phyloP scores from a whole-genome alignment of 1,284 basidiomycete genomes.

The Amylostereum areolatum region DNA sequence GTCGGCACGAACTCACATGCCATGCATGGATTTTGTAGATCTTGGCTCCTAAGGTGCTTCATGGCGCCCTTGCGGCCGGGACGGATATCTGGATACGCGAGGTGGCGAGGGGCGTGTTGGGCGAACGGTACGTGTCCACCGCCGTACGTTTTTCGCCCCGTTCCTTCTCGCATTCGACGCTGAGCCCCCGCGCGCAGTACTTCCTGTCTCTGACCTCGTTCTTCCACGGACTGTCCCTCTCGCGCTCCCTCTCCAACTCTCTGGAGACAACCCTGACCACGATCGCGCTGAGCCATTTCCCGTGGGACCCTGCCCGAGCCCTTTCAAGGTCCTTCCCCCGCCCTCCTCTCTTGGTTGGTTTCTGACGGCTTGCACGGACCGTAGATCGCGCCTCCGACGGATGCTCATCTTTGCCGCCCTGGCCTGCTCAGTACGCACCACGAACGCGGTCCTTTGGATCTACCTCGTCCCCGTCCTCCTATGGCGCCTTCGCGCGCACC shows the following conservation, averaged over 20 bases:
- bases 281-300: constrained; percentile 77
- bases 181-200: no score
- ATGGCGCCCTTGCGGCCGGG: constrained; percentile 74
- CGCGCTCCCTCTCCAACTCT: constrained; percentile 90
- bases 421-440: constrained; percentile 80
- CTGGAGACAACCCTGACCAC: constrained; percentile 85
- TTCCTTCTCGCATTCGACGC: no score
- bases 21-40: no score
- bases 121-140: constrained; percentile 50
- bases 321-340: no score
- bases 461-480: constrained; percentile 56
- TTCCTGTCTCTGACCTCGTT: constrained; percentile 82
- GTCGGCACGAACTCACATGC: no score
- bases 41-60: constrained; percentile 68
- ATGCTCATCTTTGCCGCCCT: constrained; percentile 60
- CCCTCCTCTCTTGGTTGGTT: no score
- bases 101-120: constrained; percentile 57
- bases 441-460: constrained; percentile 82
- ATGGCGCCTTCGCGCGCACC: constrained; percentile 36
- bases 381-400: constrained; percentile 24
- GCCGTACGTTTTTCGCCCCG: constrained; percentile 61
- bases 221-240: constrained; percentile 82
- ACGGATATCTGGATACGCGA: constrained; percentile 76
- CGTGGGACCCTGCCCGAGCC: constrained; percentile 52
- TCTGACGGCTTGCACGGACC: not conserved